A percentile compares a stretch with the other conserved stretches of the same genome.
phyloP scores from a whole-genome alignment of 1,284 basidiomycete genomes.

The Sporisorium scitamineum region DNA sequence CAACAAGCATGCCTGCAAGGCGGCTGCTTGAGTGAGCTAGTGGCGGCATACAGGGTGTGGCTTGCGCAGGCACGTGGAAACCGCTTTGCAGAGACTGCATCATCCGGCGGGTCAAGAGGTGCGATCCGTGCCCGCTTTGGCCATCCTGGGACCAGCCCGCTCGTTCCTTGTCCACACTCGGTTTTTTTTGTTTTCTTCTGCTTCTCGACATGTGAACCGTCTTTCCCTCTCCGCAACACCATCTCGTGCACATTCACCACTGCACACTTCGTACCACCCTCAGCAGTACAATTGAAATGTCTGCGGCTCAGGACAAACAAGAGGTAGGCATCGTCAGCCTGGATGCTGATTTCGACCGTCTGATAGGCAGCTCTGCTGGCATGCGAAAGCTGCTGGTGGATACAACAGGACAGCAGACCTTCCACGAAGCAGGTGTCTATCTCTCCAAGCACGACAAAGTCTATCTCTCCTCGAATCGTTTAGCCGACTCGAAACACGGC shows the following conservation, averaged over 20 bases:
- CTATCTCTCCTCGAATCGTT: constrained; percentile 43
- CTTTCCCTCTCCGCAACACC: not conserved
- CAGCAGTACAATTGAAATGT: constrained; percentile 4
- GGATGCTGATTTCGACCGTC: constrained; percentile 38
- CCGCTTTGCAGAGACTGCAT: not conserved
- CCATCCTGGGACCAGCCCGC: not conserved
- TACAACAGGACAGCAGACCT: constrained; percentile 30
- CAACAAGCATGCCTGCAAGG: not conserved
- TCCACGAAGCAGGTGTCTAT: constrained; percentile 52
- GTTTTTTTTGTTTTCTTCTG: too few relatives aligned
- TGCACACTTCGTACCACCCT: not conserved
- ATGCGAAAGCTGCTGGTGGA: constrained; percentile 40
- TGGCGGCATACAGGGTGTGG: not conserved
- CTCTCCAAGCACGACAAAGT: constrained; percentile 42
- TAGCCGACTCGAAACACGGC: constrained; percentile 17
- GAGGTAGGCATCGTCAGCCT: constrained; percentile 40
- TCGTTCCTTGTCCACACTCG: constrained; percentile 5
- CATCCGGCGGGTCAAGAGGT: not conserved
- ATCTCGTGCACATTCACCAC: not conserved
- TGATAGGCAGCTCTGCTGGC: constrained; percentile 26
- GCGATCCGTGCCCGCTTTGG: constrained; percentile 5
- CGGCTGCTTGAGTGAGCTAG: not conserved
- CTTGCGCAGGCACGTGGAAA: constrained; percentile 1
- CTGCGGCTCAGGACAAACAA: not conserved
- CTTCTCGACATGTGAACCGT: not conserved